Conservation (phyloP, 768 basidiomycete species). For the Gloeostereum incarnatum region DNA sequence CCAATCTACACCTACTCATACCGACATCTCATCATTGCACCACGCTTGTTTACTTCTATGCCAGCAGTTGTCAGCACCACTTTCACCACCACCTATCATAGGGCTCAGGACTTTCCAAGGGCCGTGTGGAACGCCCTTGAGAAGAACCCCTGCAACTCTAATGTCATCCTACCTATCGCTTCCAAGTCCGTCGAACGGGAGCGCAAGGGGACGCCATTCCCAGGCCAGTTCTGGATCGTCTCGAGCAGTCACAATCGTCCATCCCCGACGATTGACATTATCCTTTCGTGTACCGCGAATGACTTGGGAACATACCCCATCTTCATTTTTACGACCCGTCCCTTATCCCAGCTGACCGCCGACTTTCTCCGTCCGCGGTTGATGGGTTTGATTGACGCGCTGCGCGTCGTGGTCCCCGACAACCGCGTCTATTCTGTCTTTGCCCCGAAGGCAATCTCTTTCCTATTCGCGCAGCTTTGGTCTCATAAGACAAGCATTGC, state of each 20-base stretch:
- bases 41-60: no score
- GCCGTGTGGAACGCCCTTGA: no score
- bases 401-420: constrained; percentile 23
- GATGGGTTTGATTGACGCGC: constrained; percentile 24
- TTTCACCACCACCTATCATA: no score
- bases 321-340: constrained; percentile 48
- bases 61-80: no score
- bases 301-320: constrained; percentile 53
- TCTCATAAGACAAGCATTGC: constrained; percentile 30
- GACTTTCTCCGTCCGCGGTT: constrained; percentile 31
- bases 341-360: constrained; percentile 24
- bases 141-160: constrained; percentile 31
- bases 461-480: constrained; percentile 42
- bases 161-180: constrained; percentile 29
- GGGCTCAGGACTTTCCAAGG: no score
- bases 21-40: no score
- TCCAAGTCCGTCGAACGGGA: constrained; percentile 18
- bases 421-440: constrained; percentile 60
- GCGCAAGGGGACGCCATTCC: constrained; percentile 4
- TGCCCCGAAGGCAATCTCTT: constrained; percentile 36
- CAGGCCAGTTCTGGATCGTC: constrained; percentile 26
- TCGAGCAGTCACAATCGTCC: constrained; percentile 10
- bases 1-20: no score
- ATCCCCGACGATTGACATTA: constrained; percentile 31
- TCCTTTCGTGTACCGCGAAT: constrained; percentile 52